Evolutionary conservation across 495 filamentous ascomycete species (phyloP), one percentile per base, ranked within the genome.

Genomic region (Penicillium antarcticum): DNA sequence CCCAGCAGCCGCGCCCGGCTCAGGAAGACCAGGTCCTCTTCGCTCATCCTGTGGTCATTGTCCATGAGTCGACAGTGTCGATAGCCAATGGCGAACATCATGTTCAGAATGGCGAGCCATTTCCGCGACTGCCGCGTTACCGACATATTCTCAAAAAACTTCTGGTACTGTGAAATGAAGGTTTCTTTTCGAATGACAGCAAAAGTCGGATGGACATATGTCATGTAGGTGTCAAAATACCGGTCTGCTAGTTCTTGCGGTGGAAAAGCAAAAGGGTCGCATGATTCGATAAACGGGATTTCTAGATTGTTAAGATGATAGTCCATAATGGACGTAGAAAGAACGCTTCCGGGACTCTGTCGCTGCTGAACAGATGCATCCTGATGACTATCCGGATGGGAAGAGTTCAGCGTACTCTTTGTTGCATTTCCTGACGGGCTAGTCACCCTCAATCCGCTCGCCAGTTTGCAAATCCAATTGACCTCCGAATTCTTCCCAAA

Each of bases 401-500:
- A 42, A 7, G 34, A 13, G 18, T 34, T 24, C 12, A n/a, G 13
- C 9, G 19, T 7, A 19, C 8, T 29, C 26, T 14, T 24, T 0
- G 13, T 5, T 3, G 21, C 2, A 2, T 23, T 23, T 3, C 21
- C 14, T 33, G 41, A n/a, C 11, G 31, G 26, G 18, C 26, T 43
- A 16, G 36, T 23, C 6, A 36, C 33, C 18, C 54, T 56, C 5
- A 63, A 56, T 17, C 56, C 64, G 45, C 69, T 59, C 12, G 70
- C 65, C 6, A 76, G 42, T 41, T 63, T 61, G 50, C 79, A 79
- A 52, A 86, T 76, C 85, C 85, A 87, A 21, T 71, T 62, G 17
- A 85, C 62, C 37, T 84, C 82, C 0, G 83, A 87, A 43, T 74
- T 83, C 55, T 85, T 85, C 19, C 84, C 84, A 48, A 84, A 71